A percentile compares a stretch with the other conserved stretches of the same genome.
These are phyloP conservation scores for Fusarium algeriense DNA, from an alignment of 2,329 filamentous ascomycete species.

Conservation along the genomic window DNA sequence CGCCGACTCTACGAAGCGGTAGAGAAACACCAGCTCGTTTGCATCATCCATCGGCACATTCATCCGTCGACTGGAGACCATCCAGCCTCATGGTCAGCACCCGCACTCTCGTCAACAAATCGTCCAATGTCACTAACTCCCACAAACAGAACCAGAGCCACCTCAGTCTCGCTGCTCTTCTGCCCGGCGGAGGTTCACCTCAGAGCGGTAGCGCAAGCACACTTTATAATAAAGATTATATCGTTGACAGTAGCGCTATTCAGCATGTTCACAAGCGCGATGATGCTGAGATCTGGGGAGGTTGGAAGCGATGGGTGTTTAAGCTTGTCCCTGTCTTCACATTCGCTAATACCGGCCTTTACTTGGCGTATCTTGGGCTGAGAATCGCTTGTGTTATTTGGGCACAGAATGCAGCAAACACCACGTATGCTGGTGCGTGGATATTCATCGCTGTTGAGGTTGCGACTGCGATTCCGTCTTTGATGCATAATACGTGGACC, in stretches of 20 bases:
- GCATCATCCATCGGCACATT: slow-evolving; percentile 34
- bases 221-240: slow-evolving; percentile 50
- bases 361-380: slow-evolving; percentile 62
- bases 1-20: slow-evolving; percentile 46
- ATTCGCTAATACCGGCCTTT: slow-evolving; percentile 57
- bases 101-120: slow-evolving; percentile 29
- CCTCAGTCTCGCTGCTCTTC: slow-evolving; percentile 56
- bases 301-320: slow-evolving; percentile 58
- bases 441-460: slow-evolving; percentile 68
- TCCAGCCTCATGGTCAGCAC: slow-evolving; percentile 47
- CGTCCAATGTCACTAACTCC: slow-evolving; percentile 39
- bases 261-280: slow-evolving; percentile 58
- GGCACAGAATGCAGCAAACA: slow-evolving; percentile 58
- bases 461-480: slow-evolving; percentile 63
- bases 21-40: slow-evolving; percentile 40
- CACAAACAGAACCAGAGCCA: slow-evolving; percentile 57
- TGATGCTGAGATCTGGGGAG: slow-evolving; percentile 59
- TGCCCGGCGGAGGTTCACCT: slow-evolving; percentile 46
- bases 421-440: slow-evolving; percentile 65
- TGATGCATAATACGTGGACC: slow-evolving; percentile 70
- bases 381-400: slow-evolving; percentile 65
- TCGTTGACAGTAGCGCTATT: slow-evolving; percentile 50
- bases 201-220: slow-evolving; percentile 44
- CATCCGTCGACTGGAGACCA: slow-evolving; percentile 49
- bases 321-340: slow-evolving; percentile 55